Percentiles rank a stretch among this genome's conserved stretches.
These are phyloP conservation scores for Peniophora sp. DNA, from an alignment of 1,284 basidiomycete species.

Conservation along the genomic window DNA sequence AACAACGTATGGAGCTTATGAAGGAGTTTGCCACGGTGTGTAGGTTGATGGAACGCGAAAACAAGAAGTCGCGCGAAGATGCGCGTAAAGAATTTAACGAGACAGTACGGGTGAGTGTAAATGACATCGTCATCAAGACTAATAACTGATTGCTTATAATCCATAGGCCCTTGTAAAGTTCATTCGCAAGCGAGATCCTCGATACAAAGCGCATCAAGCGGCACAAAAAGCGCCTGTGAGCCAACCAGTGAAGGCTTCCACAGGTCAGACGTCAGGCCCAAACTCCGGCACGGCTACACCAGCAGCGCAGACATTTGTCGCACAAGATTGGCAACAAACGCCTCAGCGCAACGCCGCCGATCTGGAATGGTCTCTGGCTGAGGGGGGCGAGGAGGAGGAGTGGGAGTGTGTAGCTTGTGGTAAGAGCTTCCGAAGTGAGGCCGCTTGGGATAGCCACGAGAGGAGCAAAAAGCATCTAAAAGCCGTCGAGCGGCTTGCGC, in stretches of 20 bases:
- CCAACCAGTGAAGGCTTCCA: constrained; percentile 20
- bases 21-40: neutral
- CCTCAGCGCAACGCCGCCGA: constrained; percentile 39
- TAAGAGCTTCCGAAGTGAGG: constrained; percentile 88
- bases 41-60: constrained; percentile 93
- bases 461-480: constrained; percentile 93
- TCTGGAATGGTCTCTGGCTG: constrained; percentile 61
- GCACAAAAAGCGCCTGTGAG: constrained; percentile 31
- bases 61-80: constrained; percentile 86
- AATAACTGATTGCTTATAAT: neutral
- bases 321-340: constrained; percentile 81
- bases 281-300: constrained; percentile 10
- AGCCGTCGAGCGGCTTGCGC: constrained; percentile 70
- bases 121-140: constrained; percentile 1
- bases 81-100: constrained; percentile 92
- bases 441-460: constrained; percentile 95
- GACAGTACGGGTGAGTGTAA: constrained; percentile 62
- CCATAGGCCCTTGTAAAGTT: constrained; percentile 76
- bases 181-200: constrained; percentile 89
- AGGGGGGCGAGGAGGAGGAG: constrained; percentile 65
- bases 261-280: constrained; percentile 19
- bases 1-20: neutral
- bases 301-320: constrained; percentile 41
- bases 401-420: constrained; percentile 97
- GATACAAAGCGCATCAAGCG: constrained; percentile 72